These are phyloP conservation scores for Nothophaeocryptopus gaeumannii DNA, from an alignment of 2,329 filamentous ascomycete species.

Conservation along the genomic window DNA sequence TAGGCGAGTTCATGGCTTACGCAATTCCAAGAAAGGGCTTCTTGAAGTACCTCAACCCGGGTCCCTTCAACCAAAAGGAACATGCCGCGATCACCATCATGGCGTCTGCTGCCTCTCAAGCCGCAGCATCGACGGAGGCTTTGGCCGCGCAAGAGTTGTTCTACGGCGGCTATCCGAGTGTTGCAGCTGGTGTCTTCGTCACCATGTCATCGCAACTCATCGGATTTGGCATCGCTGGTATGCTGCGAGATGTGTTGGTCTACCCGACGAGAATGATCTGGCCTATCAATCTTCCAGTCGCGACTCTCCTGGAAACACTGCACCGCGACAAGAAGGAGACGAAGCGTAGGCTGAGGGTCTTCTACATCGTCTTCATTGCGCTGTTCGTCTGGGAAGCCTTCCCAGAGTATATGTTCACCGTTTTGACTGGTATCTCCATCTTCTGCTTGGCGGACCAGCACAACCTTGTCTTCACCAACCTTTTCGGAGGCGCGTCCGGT, in stretches of 20 bases:
- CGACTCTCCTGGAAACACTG: constrained; percentile 40
- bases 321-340: constrained; percentile 40
- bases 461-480: constrained; percentile 45
- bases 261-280: constrained; percentile 52
- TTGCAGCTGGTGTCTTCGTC: constrained; percentile 45
- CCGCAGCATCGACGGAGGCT: constrained; percentile 39
- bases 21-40: constrained; percentile 37
- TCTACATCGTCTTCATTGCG: constrained; percentile 40
- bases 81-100: constrained; percentile 45
- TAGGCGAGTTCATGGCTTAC: constrained; percentile 41
- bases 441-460: constrained; percentile 48
- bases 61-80: constrained; percentile 35
- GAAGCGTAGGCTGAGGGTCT: constrained; percentile 42
- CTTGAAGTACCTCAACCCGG: constrained; percentile 41
- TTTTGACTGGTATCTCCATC: constrained; percentile 43
- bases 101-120: constrained; percentile 40
- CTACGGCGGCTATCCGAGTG: constrained; percentile 43
- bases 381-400: constrained; percentile 51
- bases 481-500: constrained; percentile 51
- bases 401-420: constrained; percentile 48
- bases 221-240: constrained; percentile 50
- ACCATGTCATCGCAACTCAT: constrained; percentile 50
- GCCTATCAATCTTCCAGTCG: constrained; percentile 40
- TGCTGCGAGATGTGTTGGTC: constrained; percentile 47
- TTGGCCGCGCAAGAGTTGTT: constrained; percentile 49